Base-by-base conservation (phyloP, 225 moss, liverwort and hornwort species). In the Physcomitrium patens region DNA sequence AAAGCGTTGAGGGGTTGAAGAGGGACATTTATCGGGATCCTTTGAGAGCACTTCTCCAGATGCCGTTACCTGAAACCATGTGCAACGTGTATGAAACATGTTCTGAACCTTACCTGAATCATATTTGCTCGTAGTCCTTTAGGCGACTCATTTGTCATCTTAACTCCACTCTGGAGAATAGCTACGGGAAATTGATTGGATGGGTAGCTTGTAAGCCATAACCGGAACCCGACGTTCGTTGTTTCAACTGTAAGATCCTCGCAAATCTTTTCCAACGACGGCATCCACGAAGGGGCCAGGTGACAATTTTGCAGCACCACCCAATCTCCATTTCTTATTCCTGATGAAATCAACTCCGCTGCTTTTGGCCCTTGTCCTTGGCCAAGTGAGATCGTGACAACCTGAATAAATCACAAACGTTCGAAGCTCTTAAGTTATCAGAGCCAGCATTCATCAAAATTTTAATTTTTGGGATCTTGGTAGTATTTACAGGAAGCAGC, bases 351-450 rank as follows among this genome's bases (percentile, higher is more conserved):
- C 81, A 96, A 63, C n/a, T 79, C 78, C 1, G 89, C 74, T 22
- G 93, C 93, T 62, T 92, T 96, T 2, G 92, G 95, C 58, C 91
- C 93, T 84, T 96, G 93, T 0, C 93, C 91, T 86, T 96, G 93
- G 4, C 93, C 96, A 18, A 96, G 18, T 27, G 93, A 96, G 14
- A 93, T 89, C 16, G 90, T 92, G 0, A 89, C 71, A 0, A 93
- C 92, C 93, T 93, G 49, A 0, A 31, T 5, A 2, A 2, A 9
- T 58, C 12, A 67, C 10, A 11, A 15, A 7, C 14, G 24, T 67
- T 37, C 9, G 44, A 43, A 19, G 19, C 55, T 37, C 9, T 19
- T 37, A 8, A 7, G 11, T 71, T 17, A 47, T 60, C 57, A 31
- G 12, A 47, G 28, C 9, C 47, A 31, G 31, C 31, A 37, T 37